Percentiles rank a stretch among this genome's conserved stretches.
Evolutionary conservation across 345 rosid genomes (phyloP).

Genomic region (Noccaea caerulescens): DNA sequence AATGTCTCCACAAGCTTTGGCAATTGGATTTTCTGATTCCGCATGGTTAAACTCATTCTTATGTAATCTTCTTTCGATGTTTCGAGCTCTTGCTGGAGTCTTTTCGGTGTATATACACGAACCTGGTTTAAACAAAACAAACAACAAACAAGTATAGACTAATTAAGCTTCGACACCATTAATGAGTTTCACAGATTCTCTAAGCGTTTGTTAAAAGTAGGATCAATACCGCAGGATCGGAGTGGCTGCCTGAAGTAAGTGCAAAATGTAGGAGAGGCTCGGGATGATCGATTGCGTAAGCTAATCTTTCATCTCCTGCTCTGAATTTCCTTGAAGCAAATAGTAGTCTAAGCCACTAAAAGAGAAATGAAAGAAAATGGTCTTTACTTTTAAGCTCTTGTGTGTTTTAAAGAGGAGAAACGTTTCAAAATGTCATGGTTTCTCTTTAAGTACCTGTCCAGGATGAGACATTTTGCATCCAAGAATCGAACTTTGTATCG

Average conservation of each 20-base stretch:
- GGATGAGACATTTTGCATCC: constrained; percentile 94
- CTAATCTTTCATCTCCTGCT: constrained; percentile 68
- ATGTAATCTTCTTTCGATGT: constrained; percentile 89
- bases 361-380: constrained; percentile 30
- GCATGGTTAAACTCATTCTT: constrained; percentile 69
- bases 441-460: constrained; percentile 66
- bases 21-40: constrained; percentile 71
- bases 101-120: constrained; percentile 76
- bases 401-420: constrained; percentile 8
- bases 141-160: background rate
- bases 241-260: constrained; percentile 89
- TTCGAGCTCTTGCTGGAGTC: constrained; percentile 77
- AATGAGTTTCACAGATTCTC: background rate
- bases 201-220: background rate
- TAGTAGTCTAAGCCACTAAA: constrained; percentile 79
- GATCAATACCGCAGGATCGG: constrained; percentile 87
- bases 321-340: constrained; percentile 79
- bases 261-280: constrained; percentile 86
- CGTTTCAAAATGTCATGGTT: constrained; percentile 1
- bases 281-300: constrained; percentile 63
- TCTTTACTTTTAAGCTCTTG: background rate
- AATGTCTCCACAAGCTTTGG: constrained; percentile 83
- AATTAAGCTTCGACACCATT: background rate
- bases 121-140: constrained; percentile 52
- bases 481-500: constrained; percentile 72